Percentiles rank a stretch among this genome's conserved stretches.
Conservation (phyloP, 1,284 basidiomycete species). For the Veloboletus limbatus region DNA sequence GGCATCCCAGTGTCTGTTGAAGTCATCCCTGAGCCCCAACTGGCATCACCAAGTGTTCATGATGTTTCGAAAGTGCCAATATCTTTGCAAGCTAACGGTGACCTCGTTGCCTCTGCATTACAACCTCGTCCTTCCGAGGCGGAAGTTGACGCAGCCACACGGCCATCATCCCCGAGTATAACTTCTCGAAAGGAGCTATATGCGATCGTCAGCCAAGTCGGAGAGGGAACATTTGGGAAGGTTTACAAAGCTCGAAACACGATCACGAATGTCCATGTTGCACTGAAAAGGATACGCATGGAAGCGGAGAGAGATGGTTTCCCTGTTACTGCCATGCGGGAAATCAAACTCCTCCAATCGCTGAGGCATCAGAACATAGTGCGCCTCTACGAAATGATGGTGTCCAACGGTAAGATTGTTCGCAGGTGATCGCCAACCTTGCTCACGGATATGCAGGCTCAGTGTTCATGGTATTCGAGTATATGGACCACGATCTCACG, state of each 20-base stretch:
- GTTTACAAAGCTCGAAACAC: constrained; percentile 96
- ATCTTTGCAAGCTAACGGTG: constrained; percentile 30
- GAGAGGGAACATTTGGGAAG: constrained; percentile 98
- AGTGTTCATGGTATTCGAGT: constrained; percentile 99
- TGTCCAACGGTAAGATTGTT: constrained; percentile 77
- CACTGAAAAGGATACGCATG: constrained; percentile 97
- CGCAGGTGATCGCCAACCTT: background rate
- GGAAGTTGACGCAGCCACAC: constrained; percentile 30
- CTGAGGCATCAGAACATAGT: constrained; percentile 90
- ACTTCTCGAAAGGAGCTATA: constrained; percentile 65
- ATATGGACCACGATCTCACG: constrained; percentile 98
- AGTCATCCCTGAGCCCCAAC: constrained; percentile 13
- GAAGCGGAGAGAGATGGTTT: constrained; percentile 97
- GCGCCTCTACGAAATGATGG: constrained; percentile 95
- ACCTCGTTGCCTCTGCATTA: constrained; percentile 15
- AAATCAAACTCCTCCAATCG: constrained; percentile 96
- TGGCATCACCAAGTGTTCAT: constrained; percentile 16
- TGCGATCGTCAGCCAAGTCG: constrained; percentile 89
- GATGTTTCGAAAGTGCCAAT: constrained; percentile 20
- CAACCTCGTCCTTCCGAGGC: constrained; percentile 23
- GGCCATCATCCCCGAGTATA: constrained; percentile 34
- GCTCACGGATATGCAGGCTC: constrained; percentile 56
- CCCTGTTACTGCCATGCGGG: constrained; percentile 97
- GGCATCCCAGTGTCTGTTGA: constrained; percentile 6
- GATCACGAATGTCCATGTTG: constrained; percentile 74